Conservation (phyloP, 805 yeast species). For the Saccharomyces kudriavzevii region DNA sequence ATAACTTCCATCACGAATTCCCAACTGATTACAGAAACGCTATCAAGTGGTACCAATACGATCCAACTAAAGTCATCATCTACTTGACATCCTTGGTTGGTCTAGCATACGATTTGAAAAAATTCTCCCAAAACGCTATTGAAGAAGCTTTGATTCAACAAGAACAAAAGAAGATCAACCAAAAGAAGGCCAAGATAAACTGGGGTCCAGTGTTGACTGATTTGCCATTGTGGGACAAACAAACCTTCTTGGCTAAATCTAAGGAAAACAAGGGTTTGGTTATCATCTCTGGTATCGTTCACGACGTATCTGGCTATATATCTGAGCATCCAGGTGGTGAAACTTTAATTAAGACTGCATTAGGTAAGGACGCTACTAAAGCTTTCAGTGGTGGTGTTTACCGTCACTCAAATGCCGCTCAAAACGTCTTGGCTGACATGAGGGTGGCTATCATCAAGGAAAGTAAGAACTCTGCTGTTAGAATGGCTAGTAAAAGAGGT, state of each 20-base stretch:
- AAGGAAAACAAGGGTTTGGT: conserved; percentile 51
- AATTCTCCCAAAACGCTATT: conserved; percentile 71
- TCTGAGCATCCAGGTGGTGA: conserved; percentile 82
- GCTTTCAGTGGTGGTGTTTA: conserved; percentile 85
- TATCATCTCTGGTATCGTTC: conserved; percentile 71
- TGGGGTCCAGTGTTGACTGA: conserved; percentile 68
- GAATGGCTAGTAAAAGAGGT: conserved; percentile 31
- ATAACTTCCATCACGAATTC: conserved; percentile 85
- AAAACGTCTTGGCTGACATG: conserved; percentile 71
- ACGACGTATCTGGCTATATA: conserved; percentile 60
- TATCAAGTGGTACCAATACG: conserved; percentile 79
- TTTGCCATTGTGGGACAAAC: conserved; percentile 68
- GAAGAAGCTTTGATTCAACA: conserved; percentile 78
- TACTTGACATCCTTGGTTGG: conserved; percentile 56
- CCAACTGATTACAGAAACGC: conserved; percentile 87
- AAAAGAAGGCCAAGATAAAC: conserved; percentile 50
- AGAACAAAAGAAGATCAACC: conserved; percentile 69
- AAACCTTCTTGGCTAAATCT: conserved; percentile 46
- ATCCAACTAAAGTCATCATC: conserved; percentile 67
- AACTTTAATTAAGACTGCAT: conserved; percentile 58
- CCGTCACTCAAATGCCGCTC: conserved; percentile 80
- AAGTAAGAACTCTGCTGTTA: conserved; percentile 48
- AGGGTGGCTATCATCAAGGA: conserved; percentile 75
- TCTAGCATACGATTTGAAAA: conserved; percentile 63
- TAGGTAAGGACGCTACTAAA: conserved; percentile 74